Evolutionary conservation across 257 asterid species (phyloP), one percentile per base, ranked within the genome.

Genomic region (Lavandula angustifolia): DNA sequence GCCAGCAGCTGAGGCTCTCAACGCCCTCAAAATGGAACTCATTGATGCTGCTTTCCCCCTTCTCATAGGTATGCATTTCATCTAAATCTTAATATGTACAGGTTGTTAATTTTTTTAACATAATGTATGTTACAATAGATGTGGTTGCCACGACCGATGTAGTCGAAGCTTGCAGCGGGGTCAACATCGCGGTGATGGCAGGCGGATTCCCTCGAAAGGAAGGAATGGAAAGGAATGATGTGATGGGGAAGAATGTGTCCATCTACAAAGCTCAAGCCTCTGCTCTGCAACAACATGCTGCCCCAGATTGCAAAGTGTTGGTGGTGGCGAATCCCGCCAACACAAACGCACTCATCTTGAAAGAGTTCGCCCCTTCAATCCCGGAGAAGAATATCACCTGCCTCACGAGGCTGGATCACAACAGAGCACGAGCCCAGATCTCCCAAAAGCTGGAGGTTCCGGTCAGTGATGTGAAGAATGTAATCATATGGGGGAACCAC

Each of bases 401-500:
- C 68, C 92, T 90, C 12, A 90, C 96, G 4, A 78, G 97, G 69
- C 92, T 90, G 5, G 95, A 90, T 68, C 97, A 87, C 55, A 90
- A 90, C 74, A 78, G 97, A 31, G 95, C 87, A 43, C 33, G 83
- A n/a, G 88, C 80, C 10, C 92, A 81, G 51, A 74, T 87, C 22
- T 80, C 97, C 0, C 90, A 87, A 55, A 82, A 31, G 71, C 77
- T 91, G 10, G 62, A 87, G n/a, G 81, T 86, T 10, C 75, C 79
- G 12, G 95, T 81, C 3, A 71, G 81, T 10, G 86, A 91, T 27
- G 84, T 87, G 13, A 85, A 82, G 78, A 91, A 91, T 50, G 82
- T 86, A n/a, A 80, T 84, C 75, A 76, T 91, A 17, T 91, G 98
- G 98, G 96, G 98, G 9, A 91, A 91, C 58, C 98, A 87, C 67